phyloP scores from a whole-genome alignment of 192 early-diverging fungal genomes.

The Coemansia sp. region DNA sequence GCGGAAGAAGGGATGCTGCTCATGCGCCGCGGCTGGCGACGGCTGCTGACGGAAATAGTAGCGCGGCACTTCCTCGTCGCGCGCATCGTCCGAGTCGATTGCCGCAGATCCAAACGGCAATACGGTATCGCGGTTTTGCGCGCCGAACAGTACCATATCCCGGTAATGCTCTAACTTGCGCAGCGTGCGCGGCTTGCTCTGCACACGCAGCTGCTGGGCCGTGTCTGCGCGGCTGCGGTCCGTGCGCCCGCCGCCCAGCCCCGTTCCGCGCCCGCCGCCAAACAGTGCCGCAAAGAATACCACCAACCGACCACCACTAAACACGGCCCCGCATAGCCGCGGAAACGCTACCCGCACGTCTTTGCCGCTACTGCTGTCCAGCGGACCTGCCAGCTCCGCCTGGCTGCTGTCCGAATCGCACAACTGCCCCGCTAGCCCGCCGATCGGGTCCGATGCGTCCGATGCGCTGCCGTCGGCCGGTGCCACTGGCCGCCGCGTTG shows the following conservation, averaged over 20 bases:
- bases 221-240: constrained; percentile 34
- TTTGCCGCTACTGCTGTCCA: background rate
- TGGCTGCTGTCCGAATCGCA: constrained; percentile 27
- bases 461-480: background rate
- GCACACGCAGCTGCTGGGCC: constrained; percentile 37
- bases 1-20: constrained; percentile 15
- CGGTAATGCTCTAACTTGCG: constrained; percentile 34
- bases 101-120: constrained; percentile 16
- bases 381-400: constrained; percentile 14
- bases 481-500: constrained; percentile 8
- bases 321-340: constrained; percentile 53
- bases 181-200: constrained; percentile 39
- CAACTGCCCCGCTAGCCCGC: constrained; percentile 1
- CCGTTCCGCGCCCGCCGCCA: no score
- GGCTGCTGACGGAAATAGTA: constrained; percentile 47
- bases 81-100: constrained; percentile 19
- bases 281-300: constrained; percentile 48
- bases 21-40: constrained; percentile 4
- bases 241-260: constrained; percentile 3
- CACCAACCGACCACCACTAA: constrained; percentile 45
- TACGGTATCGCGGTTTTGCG: constrained; percentile 34
- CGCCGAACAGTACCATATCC: constrained; percentile 33
- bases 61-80: constrained; percentile 42
- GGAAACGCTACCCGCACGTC: constrained; percentile 41
- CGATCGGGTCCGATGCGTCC: background rate